Conservation (phyloP, 495 filamentous ascomycete species). For the Hypoxylon fuscum region DNA sequence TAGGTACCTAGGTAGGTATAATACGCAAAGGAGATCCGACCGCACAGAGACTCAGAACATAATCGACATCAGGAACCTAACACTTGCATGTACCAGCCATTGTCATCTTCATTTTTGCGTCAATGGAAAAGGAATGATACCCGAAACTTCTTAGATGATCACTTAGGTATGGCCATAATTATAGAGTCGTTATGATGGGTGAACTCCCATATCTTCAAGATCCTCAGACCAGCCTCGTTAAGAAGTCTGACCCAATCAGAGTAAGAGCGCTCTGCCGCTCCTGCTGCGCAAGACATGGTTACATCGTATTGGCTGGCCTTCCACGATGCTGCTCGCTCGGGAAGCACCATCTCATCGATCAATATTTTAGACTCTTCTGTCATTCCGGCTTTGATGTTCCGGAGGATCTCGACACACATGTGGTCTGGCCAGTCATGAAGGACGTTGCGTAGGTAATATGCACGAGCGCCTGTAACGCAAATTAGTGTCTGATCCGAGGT, state of each 20-base stretch:
- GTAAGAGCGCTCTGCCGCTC: constrained; percentile 46
- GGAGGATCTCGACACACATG: constrained; percentile 50
- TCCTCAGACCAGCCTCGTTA: constrained; percentile 46
- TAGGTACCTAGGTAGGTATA: too few species aligned
- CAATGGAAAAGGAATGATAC: too few species aligned
- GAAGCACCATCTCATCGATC: constrained; percentile 58
- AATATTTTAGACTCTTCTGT: constrained; percentile 50
- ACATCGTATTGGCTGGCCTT: constrained; percentile 53
- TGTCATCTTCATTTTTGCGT: too few species aligned
- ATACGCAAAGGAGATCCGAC: too few species aligned
- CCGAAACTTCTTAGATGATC: too few species aligned
- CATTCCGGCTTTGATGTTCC: constrained; percentile 48
- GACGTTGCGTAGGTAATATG: constrained; percentile 58
- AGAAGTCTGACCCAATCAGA: constrained; percentile 53
- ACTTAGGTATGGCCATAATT: too few species aligned
- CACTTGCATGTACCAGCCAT: too few species aligned
- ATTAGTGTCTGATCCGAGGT: too few species aligned
- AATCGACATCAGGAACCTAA: too few species aligned
- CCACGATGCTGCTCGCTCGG: constrained; percentile 49
- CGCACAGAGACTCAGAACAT: too few species aligned
- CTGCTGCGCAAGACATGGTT: constrained; percentile 49
- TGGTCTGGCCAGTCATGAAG: constrained; percentile 58
- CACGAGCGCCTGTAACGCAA: too few species aligned
- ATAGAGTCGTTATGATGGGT: too few species aligned
- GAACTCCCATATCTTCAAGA: constrained; percentile 49